Conservation (phyloP, 1,284 basidiomycete genomes). For the Sporisorium scitamineum region DNA sequence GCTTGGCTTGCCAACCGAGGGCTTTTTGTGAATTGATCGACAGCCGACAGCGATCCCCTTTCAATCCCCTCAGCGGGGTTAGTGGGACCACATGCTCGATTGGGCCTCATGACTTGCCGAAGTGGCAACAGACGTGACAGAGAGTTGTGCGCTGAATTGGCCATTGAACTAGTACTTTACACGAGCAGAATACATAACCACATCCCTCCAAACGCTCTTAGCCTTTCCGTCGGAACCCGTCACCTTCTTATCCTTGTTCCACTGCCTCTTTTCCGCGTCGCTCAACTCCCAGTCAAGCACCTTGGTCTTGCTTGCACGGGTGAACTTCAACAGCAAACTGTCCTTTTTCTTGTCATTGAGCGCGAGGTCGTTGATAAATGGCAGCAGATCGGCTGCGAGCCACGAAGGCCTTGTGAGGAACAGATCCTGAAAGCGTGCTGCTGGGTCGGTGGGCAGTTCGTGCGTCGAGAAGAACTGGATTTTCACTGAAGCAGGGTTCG, state of each 20-base stretch:
- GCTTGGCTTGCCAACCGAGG: background rate
- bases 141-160: background rate
- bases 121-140: background rate
- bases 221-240: constrained; percentile 20
- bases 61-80: background rate
- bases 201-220: constrained; percentile 35
- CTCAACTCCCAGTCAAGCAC: constrained; percentile 41
- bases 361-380: constrained; percentile 68
- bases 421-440: constrained; percentile 64
- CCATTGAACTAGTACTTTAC: constrained; percentile 40
- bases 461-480: constrained; percentile 63
- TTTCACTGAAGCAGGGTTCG: constrained; percentile 19
- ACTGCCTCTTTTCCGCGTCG: constrained; percentile 31
- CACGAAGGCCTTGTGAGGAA: constrained; percentile 62
- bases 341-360: constrained; percentile 51
- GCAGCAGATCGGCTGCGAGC: constrained; percentile 63
- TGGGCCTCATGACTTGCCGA: background rate
- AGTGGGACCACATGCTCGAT: background rate
- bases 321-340: constrained; percentile 56
- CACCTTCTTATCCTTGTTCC: constrained; percentile 46
- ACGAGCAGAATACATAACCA: constrained; percentile 48
- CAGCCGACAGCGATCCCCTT: background rate
- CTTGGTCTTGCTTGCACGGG: constrained; percentile 45
- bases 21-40: background rate
- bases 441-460: constrained; percentile 59